Evolutionary conservation across 257 asterid genomes (phyloP), one percentile per base, ranked within the genome.

Genomic region (Plectranthus barbatus): DNA sequence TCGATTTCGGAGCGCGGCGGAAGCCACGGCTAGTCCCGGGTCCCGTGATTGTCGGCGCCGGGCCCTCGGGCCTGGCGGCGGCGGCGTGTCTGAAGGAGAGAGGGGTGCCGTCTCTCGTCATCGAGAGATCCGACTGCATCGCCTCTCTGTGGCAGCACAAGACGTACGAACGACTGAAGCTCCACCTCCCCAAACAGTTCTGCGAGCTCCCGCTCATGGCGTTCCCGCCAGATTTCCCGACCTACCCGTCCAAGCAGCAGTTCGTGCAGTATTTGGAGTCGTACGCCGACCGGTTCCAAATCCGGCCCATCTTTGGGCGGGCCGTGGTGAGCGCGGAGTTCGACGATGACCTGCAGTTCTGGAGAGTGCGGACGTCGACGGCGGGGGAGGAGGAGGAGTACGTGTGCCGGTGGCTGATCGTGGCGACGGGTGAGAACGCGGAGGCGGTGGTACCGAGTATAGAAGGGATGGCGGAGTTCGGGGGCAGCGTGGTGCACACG

Each of bases 381-480:
- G 64, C 46, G 41, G 61, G 8, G 52, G 55, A 23, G 0, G 34
- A 9, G 2, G 29, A 70, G n/a, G 90, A 85, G 77, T 88, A 80
- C 13, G 68, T 83, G 4, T 60, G 81, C 60, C 71, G 79, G 64
- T 87, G 95, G 97, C 51, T 90, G 79, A 59, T 90, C 0, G 96
- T 71, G 21, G 97, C 97, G 3, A 90, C 95, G 9, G 97, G 95
- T 9, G 97, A 91, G 74, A 86, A 85, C 67, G 96, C 95, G 1
- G 96, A 84, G 83, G 84, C 79, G 39, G 85, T 79, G 64, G 48
- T 80, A 65, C 95, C 95, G 13, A 3, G 20, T 18, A 74, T 91
- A 0, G 76, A 75, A 15, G 97, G 97, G 57, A 61, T 69, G 82
- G 80, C 51, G 42, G 80, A 72, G 42, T 90, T 87, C 41, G 60